Base-by-base conservation (phyloP, 108 stramenopile genomes). In the Pseudonitzschia pungens region DNA sequence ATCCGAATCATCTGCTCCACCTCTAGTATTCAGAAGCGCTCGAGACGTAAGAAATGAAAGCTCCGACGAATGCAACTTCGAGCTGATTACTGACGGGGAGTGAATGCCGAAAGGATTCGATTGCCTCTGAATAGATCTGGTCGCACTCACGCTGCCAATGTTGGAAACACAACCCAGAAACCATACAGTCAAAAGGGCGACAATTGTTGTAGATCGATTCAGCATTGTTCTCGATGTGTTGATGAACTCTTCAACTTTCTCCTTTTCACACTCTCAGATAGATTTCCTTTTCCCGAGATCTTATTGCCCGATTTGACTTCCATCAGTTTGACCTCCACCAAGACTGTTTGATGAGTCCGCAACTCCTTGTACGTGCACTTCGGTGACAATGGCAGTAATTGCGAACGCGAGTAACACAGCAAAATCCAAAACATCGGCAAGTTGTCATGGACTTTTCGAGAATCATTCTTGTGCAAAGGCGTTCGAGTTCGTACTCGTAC, bases 1-100 rank as follows among this genome's bases (percentile, higher is more conserved):
- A 28, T 70, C 51, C 20, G 36, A 41, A 27, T 74, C 73, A 21
- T 62, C 60, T 20, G 62, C 58, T 56, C 76, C 70, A 51, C 76
- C 69, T 58, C 67, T 27, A 4, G 53, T 55, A 52, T 52, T 54
- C 53, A 70, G 53, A 48, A 67, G 50, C 9, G 40, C 66, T 24
- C 42, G 22, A 10, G 66, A 67, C 26, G 66, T 62, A 26, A 62
- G 60, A n/a, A 16, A 40, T 14, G 60, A 21, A 62, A 58, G 57
- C 15, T 27, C 50, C 22, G 26, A 55, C 0, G 54, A 26, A 55
- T 26, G 2, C 3, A 20, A 9, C 24, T 55, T 55, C 4, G 2
- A 10, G 6, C 50, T 9, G 50, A 51, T 51, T 5, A 24, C 20
- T 55, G 54, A 26, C 10, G 45, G 14, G 10, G 45, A 48, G 18